A percentile compares a stretch with the other conserved stretches of the same genome.
Conservation (phyloP, 345 rosid genomes). For the Microthlaspi erraticum region DNA sequence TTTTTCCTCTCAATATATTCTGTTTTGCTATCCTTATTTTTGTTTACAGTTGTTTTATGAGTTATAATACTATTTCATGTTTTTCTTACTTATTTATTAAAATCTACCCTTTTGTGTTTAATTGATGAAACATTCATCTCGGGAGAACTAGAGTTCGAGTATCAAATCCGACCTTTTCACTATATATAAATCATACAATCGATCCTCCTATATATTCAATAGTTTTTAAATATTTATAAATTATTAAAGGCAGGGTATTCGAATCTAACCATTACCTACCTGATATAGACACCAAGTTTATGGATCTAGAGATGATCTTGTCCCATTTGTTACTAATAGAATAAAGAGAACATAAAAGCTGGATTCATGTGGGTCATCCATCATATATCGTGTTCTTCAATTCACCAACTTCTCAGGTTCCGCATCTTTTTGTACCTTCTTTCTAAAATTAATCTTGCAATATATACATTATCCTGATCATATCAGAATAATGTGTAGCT, state of each 20-base stretch:
- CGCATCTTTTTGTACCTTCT: constrained; percentile 40
- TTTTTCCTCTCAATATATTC: constrained; percentile 1
- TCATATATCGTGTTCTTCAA: constrained; percentile 37
- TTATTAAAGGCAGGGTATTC: background rate
- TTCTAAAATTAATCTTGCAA: background rate
- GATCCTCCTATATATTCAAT: constrained; percentile 5
- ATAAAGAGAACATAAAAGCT: constrained; percentile 28
- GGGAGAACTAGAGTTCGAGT: too few relatives aligned
- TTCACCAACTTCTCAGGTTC: constrained; percentile 40
- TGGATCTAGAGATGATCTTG: constrained; percentile 37
- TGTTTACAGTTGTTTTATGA: background rate
- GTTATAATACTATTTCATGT: too few relatives aligned
- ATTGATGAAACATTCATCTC: too few relatives aligned
- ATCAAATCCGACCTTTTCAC: background rate
- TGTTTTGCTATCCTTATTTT: background rate
- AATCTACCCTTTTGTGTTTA: too few relatives aligned
- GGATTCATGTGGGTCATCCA: constrained; percentile 48
- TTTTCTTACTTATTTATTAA: too few relatives aligned
- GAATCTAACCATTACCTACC: constrained; percentile 26
- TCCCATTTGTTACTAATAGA: constrained; percentile 22
- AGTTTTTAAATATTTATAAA: background rate
- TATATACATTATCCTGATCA: background rate
- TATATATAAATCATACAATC: background rate
- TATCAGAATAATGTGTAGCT: too few relatives aligned
- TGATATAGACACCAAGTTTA: constrained; percentile 23